These are phyloP conservation scores for Stephanodiscus triporus DNA, from an alignment of 108 stramenopile genomes.

Conservation along the genomic window DNA sequence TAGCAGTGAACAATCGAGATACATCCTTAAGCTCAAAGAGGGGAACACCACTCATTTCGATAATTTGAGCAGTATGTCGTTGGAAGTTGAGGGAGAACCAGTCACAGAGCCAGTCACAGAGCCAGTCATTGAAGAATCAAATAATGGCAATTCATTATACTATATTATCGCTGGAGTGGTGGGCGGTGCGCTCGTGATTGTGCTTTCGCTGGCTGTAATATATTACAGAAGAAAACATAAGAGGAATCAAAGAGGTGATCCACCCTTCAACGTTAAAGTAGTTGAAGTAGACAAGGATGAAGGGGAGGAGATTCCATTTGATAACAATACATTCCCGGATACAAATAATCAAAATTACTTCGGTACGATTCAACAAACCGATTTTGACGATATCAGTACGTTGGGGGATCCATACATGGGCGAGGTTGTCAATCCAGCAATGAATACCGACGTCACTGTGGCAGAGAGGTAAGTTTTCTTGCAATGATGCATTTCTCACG, in stretches of 20 bases:
- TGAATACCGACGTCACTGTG: constrained; percentile 44
- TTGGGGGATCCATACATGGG: constrained; percentile 83
- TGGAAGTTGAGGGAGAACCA: constrained; percentile 6
- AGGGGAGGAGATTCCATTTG: neutral
- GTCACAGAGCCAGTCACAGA: constrained; percentile 4
- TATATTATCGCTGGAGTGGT: constrained; percentile 25
- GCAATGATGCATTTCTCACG: neutral
- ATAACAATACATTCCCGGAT: neutral
- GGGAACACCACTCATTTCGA: neutral
- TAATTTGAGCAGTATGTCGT: neutral
- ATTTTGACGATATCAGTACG: constrained; percentile 77
- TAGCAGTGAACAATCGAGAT: neutral
- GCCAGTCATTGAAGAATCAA: neutral
- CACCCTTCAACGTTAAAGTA: neutral
- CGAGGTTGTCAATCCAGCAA: constrained; percentile 35
- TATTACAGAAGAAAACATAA: neutral
- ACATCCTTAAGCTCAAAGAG: neutral
- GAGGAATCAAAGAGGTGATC: neutral
- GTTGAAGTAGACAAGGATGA: neutral
- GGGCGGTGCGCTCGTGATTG: constrained; percentile 11
- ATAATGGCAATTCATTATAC: neutral
- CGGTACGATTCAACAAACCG: constrained; percentile 42
- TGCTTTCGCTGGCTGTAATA: neutral
- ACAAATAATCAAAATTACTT: constrained; percentile 4
- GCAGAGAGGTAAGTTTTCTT: constrained; percentile 17